Conservation (phyloP, 192 early-diverging fungal species). For the Glomus cerebriforme region DNA sequence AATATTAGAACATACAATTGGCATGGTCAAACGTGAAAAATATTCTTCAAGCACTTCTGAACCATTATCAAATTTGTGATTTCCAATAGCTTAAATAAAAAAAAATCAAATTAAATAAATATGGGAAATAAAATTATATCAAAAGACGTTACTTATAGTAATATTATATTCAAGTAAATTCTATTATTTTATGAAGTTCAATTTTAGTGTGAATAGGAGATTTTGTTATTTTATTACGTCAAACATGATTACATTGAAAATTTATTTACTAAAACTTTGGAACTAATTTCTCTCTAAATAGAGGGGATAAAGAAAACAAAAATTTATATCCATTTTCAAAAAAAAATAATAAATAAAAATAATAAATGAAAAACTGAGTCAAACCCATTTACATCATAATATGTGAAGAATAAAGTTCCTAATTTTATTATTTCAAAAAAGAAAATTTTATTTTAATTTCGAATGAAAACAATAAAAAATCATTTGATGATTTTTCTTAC, state of each 20-base stretch:
- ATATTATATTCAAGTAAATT: conserved; percentile 68
- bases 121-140: conserved; percentile 36
- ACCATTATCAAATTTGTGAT: conserved; percentile 80
- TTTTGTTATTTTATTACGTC: neutral
- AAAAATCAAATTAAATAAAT: neutral
- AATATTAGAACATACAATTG: conserved; percentile 70
- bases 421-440: neutral
- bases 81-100: conserved; percentile 46
- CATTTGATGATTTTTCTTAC: conserved; percentile 17
- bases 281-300: conserved; percentile 52
- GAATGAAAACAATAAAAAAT: neutral
- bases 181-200: neutral
- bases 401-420: conserved; percentile 69
- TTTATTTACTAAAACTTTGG: conserved; percentile 47
- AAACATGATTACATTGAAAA: neutral
- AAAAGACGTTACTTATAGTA: conserved; percentile 15
- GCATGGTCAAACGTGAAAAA: conserved; percentile 60
- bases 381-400: conserved; percentile 56
- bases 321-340: no score
- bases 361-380: neutral
- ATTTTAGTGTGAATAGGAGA: neutral
- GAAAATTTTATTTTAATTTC: neutral
- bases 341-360: neutral
- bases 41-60: conserved; percentile 54
- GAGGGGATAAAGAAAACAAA: neutral